Conservation (phyloP, 176 grass and related monocot species). For the Paspalum vaginatum region DNA sequence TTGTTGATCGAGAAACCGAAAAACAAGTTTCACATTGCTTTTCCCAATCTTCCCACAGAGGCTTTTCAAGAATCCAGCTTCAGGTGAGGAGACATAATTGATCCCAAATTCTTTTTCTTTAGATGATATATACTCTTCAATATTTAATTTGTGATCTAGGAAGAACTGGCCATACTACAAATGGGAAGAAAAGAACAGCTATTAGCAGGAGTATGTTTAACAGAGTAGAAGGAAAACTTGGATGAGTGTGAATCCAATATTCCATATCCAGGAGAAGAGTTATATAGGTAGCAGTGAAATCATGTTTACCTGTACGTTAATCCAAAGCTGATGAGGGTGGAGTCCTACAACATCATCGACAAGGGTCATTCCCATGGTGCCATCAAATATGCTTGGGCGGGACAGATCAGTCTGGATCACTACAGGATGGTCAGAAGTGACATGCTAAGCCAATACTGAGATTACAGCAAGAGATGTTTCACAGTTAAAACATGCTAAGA, state of each 20-base stretch:
- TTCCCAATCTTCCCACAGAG: conserved; percentile 56
- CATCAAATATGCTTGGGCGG: conserved; percentile 89
- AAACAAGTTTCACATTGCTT: conserved; percentile 68
- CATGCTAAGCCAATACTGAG: conserved; percentile 23
- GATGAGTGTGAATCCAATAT: conserved; percentile 9
- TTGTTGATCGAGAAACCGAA: conserved; percentile 58
- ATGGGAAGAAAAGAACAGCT: not conserved
- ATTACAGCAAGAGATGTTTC: not conserved
- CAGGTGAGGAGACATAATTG: conserved; percentile 83
- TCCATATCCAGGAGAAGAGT: not conserved
- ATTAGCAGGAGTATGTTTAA: conserved; percentile 6
- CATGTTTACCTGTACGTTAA: conserved; percentile 84
- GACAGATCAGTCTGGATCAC: conserved; percentile 83
- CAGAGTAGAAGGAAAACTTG: not conserved
- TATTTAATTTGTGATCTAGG: conserved; percentile 59
- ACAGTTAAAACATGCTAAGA: not conserved
- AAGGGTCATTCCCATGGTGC: conserved; percentile 51
- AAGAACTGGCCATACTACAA: conserved; percentile 48
- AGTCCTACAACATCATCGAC: conserved; percentile 66
- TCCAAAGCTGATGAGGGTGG: conserved; percentile 63
- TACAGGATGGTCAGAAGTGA: conserved; percentile 43
- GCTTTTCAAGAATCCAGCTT: conserved; percentile 76
- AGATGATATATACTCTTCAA: conserved; percentile 52
- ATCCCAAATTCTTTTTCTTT: conserved; percentile 43
- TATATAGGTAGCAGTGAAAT: not conserved